phyloP scores from a whole-genome alignment of 768 basidiomycete genomes.

The Pulveroboletus sp. region DNA sequence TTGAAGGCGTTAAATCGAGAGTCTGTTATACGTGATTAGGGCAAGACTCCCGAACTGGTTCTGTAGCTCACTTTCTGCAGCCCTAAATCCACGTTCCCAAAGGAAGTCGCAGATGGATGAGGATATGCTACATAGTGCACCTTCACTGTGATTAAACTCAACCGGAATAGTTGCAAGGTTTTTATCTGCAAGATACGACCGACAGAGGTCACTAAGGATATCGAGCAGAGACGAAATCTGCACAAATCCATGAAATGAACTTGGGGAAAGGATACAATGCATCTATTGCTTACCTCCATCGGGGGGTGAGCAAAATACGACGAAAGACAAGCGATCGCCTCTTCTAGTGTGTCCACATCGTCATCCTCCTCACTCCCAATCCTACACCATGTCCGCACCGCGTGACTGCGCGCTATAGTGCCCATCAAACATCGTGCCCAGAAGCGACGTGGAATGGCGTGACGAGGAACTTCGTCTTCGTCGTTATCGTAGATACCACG shows the following conservation, averaged over 20 bases:
- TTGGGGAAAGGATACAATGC: not conserved
- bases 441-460: constrained; percentile 41
- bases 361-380: constrained; percentile 7
- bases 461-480: constrained; percentile 11
- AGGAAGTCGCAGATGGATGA: constrained; percentile 48
- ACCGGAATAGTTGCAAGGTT: constrained; percentile 27
- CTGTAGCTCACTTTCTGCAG: constrained; percentile 37
- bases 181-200: constrained; percentile 31
- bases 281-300: constrained; percentile 33
- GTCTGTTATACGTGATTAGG: constrained; percentile 22
- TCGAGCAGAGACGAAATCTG: constrained; percentile 42
- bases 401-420: constrained; percentile 39
- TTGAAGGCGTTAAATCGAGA: constrained; percentile 39
- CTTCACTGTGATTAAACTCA: constrained; percentile 32
- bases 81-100: constrained; percentile 42
- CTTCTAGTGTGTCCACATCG: constrained; percentile 35
- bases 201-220: constrained; percentile 37
- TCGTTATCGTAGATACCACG: constrained; percentile 11
- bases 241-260: not conserved
- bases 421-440: constrained; percentile 47
- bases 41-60: not conserved
- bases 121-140: constrained; percentile 28
- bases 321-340: constrained; percentile 46
- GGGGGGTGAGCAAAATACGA: constrained; percentile 46
- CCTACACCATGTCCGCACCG: constrained; percentile 37